Base-by-base conservation (phyloP, 768 basidiomycete genomes). In the Clitopilus passeckerianus region DNA sequence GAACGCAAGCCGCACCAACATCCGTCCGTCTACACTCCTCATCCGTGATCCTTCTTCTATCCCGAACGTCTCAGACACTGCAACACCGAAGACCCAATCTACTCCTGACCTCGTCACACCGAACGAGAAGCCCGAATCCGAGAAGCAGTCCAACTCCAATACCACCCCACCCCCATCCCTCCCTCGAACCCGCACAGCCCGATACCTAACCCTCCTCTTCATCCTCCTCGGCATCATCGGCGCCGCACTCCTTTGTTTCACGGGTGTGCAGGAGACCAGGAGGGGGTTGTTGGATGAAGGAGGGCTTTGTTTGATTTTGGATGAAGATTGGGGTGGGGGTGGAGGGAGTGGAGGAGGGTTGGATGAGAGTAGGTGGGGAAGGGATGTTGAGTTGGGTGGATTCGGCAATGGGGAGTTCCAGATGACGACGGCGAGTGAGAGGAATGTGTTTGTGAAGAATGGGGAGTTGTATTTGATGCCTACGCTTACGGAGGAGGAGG, bases 391-490 rank as follows among this genome's bases (percentile, higher is more conserved):
- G 61, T 72, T 90, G 41, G 86, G 87, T 54, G 92, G 91, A 1
- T 93, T 87, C 67, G 90, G 90, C 16, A 89, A 87, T 59, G 82
- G 80, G 15, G 85, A 91, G 63, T 95, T 95, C 70, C 83, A 93
- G 68, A 91, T 92, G 83, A 85, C 89, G 2, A 89, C 89, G 0
- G 65, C 70, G 9, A 78, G 78, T 0, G 59, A 76, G 14, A 83
- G 81, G 67, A 91, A 90, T 66, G 80, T 87, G 2, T 91, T 82
- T 70, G 72, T 93, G 44, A 71, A 79, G 44, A 79, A 92, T 70
- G 83, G 82, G 6, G 76, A 84, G 58, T 83, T 95, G 35, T 94
- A 92, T 73, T 82, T 95, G 66, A 80, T 86, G 44, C 93, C 93
- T 1, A 93, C 92, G 8, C 79, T 94, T 58, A 91, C 91, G 0